phyloP scores from a whole-genome alignment of 202 grass and related monocot species.

The Carex arenaria region DNA sequence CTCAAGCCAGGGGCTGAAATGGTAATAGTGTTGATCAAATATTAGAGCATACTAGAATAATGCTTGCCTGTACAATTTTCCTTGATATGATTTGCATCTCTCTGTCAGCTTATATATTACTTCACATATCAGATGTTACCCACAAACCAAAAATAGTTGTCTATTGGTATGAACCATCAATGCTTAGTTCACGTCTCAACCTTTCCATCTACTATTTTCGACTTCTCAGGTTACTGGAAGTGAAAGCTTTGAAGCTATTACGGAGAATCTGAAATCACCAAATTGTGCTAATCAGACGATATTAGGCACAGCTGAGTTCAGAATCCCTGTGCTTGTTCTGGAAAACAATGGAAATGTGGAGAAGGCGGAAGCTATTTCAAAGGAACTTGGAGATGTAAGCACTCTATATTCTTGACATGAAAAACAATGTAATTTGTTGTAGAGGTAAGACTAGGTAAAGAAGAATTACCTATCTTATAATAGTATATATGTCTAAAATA shows the following conservation, averaged over 20 bases:
- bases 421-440: background rate
- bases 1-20: slow-evolving; percentile 21
- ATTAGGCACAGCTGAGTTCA: slow-evolving; percentile 49
- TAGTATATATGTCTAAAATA: background rate
- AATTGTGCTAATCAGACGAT: slow-evolving; percentile 26
- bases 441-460: background rate
- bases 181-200: slow-evolving; percentile 12
- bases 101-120: background rate
- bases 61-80: slow-evolving; percentile 6
- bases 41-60: slow-evolving; percentile 12
- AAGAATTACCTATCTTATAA: background rate
- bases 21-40: slow-evolving; percentile 37
- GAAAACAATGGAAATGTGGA: slow-evolving; percentile 82
- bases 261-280: slow-evolving; percentile 33
- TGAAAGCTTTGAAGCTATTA: slow-evolving; percentile 41
- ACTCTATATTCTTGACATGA: background rate
- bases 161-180: slow-evolving; percentile 7
- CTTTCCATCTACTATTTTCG: slow-evolving; percentile 33
- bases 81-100: background rate
- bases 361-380: slow-evolving; percentile 78
- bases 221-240: slow-evolving; percentile 40
- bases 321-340: slow-evolving; percentile 48
- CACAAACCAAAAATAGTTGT: background rate
- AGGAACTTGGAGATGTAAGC: slow-evolving; percentile 95
- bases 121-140: background rate